phyloP scores from a whole-genome alignment of 1,284 basidiomycete species.

The Inonotus hispidus region DNA sequence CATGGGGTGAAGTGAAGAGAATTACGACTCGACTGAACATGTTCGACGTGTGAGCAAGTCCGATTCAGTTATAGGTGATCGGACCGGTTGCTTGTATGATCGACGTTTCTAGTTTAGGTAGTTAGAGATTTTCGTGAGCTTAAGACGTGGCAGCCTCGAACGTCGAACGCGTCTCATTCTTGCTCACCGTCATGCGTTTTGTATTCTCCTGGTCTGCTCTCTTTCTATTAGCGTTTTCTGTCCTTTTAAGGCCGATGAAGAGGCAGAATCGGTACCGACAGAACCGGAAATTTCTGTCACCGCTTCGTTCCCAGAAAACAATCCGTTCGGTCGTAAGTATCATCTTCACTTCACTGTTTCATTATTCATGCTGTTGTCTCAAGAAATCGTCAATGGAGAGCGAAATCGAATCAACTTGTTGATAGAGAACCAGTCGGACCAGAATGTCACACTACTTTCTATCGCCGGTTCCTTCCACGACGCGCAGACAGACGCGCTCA shows the following conservation, averaged over 20 bases:
- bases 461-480: conserved; percentile 72
- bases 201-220: conserved; percentile 2
- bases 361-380: conserved; percentile 5
- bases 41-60: neutral
- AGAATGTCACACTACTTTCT: conserved; percentile 69
- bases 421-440: conserved; percentile 72
- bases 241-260: neutral
- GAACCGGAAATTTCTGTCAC: conserved; percentile 51
- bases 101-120: neutral
- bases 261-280: neutral
- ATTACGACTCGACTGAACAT: neutral
- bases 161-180: neutral
- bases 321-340: conserved; percentile 75
- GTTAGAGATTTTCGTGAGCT: neutral
- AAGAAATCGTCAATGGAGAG: conserved; percentile 86
- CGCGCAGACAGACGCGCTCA: conserved; percentile 55
- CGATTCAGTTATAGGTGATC: neutral
- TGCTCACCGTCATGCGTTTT: conserved; percentile 6
- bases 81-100: neutral
- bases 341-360: neutral
- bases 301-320: conserved; percentile 69
- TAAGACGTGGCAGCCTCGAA: neutral
- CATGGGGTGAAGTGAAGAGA: neutral
- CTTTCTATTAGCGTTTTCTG: neutral
- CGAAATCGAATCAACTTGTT: conserved; percentile 63